These are phyloP conservation scores for Nepenthes gracilis DNA, from an alignment of 148 eudicot species.

Conservation along the genomic window DNA sequence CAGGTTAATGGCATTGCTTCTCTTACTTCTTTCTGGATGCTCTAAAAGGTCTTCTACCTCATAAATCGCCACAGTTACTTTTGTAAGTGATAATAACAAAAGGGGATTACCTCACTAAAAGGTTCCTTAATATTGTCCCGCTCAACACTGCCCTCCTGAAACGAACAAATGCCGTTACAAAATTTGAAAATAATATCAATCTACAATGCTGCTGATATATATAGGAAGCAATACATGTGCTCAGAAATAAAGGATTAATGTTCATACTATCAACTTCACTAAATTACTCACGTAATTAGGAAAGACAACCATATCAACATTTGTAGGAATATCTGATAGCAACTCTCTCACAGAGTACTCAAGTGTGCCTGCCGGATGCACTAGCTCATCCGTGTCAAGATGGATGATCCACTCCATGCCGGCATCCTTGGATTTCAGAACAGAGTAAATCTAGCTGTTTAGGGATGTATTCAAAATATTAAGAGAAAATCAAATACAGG, in stretches of 20 bases:
- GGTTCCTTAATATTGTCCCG: constrained; percentile 60
- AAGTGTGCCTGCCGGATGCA: constrained; percentile 66
- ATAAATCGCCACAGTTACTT: too few relatives aligned
- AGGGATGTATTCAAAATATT: background rate
- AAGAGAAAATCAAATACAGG: background rate
- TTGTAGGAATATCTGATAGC: constrained; percentile 35
- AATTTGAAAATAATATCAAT: background rate
- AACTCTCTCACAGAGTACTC: constrained; percentile 52
- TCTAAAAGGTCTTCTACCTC: too few relatives aligned
- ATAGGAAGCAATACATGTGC: background rate
- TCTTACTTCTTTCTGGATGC: too few relatives aligned
- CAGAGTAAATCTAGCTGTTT: background rate
- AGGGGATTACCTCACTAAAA: constrained; percentile 46
- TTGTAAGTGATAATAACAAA: background rate
- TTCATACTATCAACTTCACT: background rate
- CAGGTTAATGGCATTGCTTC: too few relatives aligned
- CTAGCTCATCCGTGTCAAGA: constrained; percentile 80
- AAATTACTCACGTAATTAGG: constrained; percentile 50
- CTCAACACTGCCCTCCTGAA: constrained; percentile 72
- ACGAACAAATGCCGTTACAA: background rate
- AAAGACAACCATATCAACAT: constrained; percentile 52
- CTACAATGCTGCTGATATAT: background rate
- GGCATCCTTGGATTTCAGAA: constrained; percentile 31
- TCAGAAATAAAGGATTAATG: background rate
- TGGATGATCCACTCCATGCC: constrained; percentile 87